Evolutionary conservation across 73 alveolate species (phyloP).

Genomic region (Breviolum minutum): DNA sequence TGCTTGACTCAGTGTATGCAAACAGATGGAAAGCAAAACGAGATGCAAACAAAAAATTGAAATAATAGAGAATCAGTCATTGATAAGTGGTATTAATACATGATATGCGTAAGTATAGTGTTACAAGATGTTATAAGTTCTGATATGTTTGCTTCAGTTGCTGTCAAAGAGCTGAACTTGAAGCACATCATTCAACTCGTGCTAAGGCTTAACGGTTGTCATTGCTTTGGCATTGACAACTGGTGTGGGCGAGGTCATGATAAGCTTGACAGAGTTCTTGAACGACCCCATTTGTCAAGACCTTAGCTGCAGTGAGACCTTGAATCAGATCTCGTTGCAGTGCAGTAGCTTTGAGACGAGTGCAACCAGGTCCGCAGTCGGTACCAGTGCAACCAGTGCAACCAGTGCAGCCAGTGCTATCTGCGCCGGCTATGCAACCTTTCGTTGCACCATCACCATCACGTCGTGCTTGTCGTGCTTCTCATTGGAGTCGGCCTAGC

Average conservation of each 20-base stretch:
- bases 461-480: not conserved
- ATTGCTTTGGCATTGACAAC: constrained; percentile 9
- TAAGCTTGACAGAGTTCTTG: not conserved
- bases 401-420: not conserved
- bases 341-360: no score
- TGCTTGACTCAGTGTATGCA: not conserved
- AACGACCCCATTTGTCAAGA: not conserved
- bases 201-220: not conserved
- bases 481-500: not conserved
- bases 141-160: not conserved
- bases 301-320: not conserved
- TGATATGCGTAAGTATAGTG: no score
- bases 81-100: no score
- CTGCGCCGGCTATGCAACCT: not conserved
- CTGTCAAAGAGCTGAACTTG: no score
- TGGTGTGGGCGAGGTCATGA: not conserved
- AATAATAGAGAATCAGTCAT: no score
- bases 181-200: not conserved
- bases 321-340: no score
- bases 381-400: not conserved
- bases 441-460: not conserved
- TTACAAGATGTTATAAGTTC: not conserved
- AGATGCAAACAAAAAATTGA: no score
- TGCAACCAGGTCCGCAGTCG: not conserved
- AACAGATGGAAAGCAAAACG: no score